Base-by-base conservation (phyloP, 208 protist genomes). In the Angomonas ambiguus region DNA sequence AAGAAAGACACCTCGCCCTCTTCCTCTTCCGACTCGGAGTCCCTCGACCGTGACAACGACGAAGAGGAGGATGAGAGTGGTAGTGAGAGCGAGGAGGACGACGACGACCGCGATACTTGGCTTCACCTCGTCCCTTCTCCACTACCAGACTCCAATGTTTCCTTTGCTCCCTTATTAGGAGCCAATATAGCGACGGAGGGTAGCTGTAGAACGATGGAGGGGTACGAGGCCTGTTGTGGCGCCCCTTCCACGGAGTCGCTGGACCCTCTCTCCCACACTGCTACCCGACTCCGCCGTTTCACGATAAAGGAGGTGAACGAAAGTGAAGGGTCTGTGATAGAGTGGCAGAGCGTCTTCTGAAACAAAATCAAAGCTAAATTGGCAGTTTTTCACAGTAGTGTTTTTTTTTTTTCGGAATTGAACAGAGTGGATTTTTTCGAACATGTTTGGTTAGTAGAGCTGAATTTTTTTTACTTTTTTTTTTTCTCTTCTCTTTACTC, bases 381-480 rank as follows among this genome's bases (percentile, higher is more conserved):
- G n/a, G n/a, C n/a, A n/a, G n/a, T n/a, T n/a, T n/a, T n/a, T n/a
- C n/a, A n/a, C n/a, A 48, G 18, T 18, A 48, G 38, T 48, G 38
- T 48, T 11, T 48, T 48, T 48, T 48, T 11, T 48, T 11, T 48
- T 20, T 48, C 11, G 13, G 13, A 48, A n/a, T n/a, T n/a, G n/a
- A n/a, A n/a, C n/a, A n/a, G n/a, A n/a, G n/a, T n/a, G n/a, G n/a
- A n/a, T n/a, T n/a, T n/a, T n/a, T 16, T 25, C 20, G 35, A 28
- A 48, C 38, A 48, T 45, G 35, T 62, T 38, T 62, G 28, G 35
- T 45, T 62, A n/a, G 57, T 41, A 16, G 38, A 18, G 8, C 10
- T 45, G 16, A 45, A 16, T 16, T 45, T 45, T 45, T 45, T 45
- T 45, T 45, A 45, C 16, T 45, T 45, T 45, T n/a, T 16, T 33